These are phyloP conservation scores for Eucalyptus marginata DNA, from an alignment of 345 rosid species.

Conservation along the genomic window DNA sequence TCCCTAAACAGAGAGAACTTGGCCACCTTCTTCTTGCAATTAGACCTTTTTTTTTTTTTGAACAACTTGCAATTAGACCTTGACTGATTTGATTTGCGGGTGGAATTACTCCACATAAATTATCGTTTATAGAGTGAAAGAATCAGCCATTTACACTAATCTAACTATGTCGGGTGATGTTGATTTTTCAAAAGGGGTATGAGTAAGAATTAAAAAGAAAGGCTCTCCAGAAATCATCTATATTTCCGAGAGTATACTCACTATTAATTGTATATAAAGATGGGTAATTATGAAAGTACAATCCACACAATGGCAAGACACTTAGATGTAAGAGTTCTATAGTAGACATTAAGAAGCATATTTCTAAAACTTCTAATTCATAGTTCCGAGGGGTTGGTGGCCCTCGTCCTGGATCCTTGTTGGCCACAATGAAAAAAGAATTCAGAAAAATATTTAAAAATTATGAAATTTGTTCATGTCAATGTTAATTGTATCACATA, in stretches of 20 bases:
- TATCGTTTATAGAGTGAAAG: background rate
- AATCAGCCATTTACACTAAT: background rate
- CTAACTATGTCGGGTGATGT: background rate
- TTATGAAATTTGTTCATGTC: fast-evolving
- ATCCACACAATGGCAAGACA: background rate
- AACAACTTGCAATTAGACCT: background rate
- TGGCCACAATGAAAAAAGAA: background rate
- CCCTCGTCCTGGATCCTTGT: fast-evolving
- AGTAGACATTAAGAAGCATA: background rate
- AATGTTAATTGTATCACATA: fast-evolving
- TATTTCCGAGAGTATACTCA: background rate
- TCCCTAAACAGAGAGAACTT: background rate
- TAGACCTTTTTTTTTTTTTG: background rate
- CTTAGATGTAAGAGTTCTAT: background rate
- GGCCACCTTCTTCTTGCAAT: background rate
- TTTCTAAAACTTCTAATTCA: background rate
- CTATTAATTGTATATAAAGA: background rate
- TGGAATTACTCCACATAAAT: background rate
- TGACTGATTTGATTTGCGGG: background rate
- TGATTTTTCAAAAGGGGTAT: background rate
- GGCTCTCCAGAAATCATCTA: background rate
- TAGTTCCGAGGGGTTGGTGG: background rate
- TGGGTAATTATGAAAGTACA: background rate
- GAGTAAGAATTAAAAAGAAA: background rate
- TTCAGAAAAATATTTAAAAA: too few species aligned